These are phyloP conservation scores for Mycena belliarum DNA, from an alignment of 768 basidiomycete species.

Conservation along the genomic window DNA sequence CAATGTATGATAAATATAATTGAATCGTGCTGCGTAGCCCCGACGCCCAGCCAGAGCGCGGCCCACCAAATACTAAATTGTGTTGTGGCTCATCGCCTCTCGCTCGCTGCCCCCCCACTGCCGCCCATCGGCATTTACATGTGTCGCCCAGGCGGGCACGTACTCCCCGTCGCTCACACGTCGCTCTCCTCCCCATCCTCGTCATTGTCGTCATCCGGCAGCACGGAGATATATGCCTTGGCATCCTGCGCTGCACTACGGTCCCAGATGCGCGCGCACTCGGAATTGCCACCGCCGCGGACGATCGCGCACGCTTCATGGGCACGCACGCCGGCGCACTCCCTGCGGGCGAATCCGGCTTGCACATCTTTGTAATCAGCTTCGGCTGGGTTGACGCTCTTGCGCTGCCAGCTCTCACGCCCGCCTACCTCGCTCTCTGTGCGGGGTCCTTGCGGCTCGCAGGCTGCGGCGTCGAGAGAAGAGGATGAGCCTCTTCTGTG, in stretches of 20 bases:
- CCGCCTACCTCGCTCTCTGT: slow-evolving; percentile 34
- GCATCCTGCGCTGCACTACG: slow-evolving; percentile 20
- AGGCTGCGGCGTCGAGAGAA: slow-evolving; percentile 26
- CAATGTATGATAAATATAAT: no score
- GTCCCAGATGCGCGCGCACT: slow-evolving; percentile 10
- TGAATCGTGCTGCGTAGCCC: no score
- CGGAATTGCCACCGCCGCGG: slow-evolving; percentile 44
- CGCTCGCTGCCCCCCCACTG: neutral
- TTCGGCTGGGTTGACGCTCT: slow-evolving; percentile 90
- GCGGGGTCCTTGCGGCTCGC: slow-evolving; percentile 19
- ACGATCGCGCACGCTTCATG: slow-evolving; percentile 51
- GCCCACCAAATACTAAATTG: no score
- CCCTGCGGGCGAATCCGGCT: slow-evolving; percentile 62
- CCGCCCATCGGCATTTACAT: slow-evolving; percentile 18
- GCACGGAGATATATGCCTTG: neutral
- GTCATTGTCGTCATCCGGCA: slow-evolving; percentile 34
- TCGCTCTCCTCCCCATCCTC: slow-evolving; percentile 64
- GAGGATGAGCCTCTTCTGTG: slow-evolving; percentile 9
- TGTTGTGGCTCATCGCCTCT: no score
- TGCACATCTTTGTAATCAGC: slow-evolving; percentile 90
- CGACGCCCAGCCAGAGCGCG: no score
- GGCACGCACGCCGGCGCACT: slow-evolving; percentile 30
- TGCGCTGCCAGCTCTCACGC: slow-evolving; percentile 63
- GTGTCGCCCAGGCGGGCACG: slow-evolving; percentile 27
- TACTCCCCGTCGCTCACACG: slow-evolving; percentile 71